Evolutionary conservation across 1,139 yeast genomes (phyloP).

Genomic region (Debaryomyces robertsiae): DNA sequence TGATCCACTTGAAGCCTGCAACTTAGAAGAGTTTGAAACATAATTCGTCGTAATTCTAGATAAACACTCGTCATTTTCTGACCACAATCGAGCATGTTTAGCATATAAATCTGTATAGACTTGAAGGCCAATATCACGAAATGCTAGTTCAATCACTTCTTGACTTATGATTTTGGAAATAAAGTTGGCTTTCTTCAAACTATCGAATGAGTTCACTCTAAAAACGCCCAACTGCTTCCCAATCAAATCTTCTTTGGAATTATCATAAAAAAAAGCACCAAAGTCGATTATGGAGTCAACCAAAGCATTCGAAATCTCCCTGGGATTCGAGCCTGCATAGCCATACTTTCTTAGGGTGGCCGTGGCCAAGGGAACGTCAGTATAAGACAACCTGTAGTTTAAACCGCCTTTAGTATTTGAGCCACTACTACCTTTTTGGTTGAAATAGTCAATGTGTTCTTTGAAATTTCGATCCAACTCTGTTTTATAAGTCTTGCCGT

Average conservation of each 20-base stretch:
- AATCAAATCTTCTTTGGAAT: slow-evolving; percentile 45
- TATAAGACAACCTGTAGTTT: slow-evolving; percentile 25
- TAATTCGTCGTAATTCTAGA: slow-evolving; percentile 46
- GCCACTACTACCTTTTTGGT: slow-evolving; percentile 16
- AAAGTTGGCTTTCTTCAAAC: slow-evolving; percentile 63
- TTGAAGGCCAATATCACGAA: slow-evolving; percentile 50
- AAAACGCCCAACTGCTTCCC: slow-evolving; percentile 74
- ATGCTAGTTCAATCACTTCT: slow-evolving; percentile 61
- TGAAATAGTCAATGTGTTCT: slow-evolving; percentile 34
- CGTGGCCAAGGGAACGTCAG: slow-evolving; percentile 38
- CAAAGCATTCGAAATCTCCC: slow-evolving; percentile 39
- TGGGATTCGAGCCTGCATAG: slow-evolving; percentile 40
- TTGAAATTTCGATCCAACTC: slow-evolving; percentile 32
- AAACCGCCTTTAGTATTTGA: slow-evolving; percentile 11
- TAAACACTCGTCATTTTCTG: slow-evolving; percentile 55
- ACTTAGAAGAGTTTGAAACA: slow-evolving; percentile 34
- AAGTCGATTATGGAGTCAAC: slow-evolving; percentile 55
- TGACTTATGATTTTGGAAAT: slow-evolving; percentile 61
- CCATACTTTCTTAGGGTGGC: slow-evolving; percentile 40
- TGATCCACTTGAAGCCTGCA: slow-evolving; percentile 35
- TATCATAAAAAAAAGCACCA: slow-evolving; percentile 68
- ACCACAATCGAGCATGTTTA: slow-evolving; percentile 63
- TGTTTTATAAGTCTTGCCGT: slow-evolving; percentile 39
- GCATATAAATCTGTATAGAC: slow-evolving; percentile 44
- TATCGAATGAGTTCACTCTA: slow-evolving; percentile 65